Percentiles rank a stretch among this genome's conserved stretches.
Conservation (phyloP, 1,284 basidiomycete genomes). For the Mycena sp. region DNA sequence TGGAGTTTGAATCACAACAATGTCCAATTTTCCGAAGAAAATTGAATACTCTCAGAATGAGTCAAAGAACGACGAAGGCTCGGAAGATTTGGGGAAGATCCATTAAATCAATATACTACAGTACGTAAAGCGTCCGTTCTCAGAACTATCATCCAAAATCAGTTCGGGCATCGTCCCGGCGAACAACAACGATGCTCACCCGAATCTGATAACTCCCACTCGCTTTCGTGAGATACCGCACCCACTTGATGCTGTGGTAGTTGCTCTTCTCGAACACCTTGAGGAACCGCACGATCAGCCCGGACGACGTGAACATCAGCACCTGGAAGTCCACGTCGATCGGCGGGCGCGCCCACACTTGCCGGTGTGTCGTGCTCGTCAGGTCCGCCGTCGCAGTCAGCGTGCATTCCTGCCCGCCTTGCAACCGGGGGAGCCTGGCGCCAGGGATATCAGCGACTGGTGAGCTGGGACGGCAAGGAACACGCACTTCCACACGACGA, state of each 20-base stretch:
- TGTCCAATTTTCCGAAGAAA: no score
- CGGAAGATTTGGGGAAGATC: no score
- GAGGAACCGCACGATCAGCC: slow-evolving; percentile 94
- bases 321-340: slow-evolving; percentile 99
- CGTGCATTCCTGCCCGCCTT: slow-evolving; percentile 92
- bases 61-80: no score
- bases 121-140: slow-evolving; percentile 2
- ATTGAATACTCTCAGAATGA: no score
- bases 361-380: slow-evolving; percentile 84
- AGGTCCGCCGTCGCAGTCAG: slow-evolving; percentile 87
- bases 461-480: background rate
- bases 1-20: no score
- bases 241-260: slow-evolving; percentile 95
- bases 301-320: slow-evolving; percentile 97
- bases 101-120: no score
- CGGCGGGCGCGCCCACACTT: slow-evolving; percentile 97
- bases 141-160: background rate
- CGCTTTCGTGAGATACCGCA: slow-evolving; percentile 89
- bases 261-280: slow-evolving; percentile 98
- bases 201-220: slow-evolving; percentile 88
- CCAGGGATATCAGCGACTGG: background rate
- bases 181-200: slow-evolving; percentile 56
- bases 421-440: slow-evolving; percentile 86
- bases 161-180: background rate
- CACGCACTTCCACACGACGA: slow-evolving; percentile 97